Base-by-base conservation (phyloP, 1,284 basidiomycete species). In the Hortiboletus rubellus region DNA sequence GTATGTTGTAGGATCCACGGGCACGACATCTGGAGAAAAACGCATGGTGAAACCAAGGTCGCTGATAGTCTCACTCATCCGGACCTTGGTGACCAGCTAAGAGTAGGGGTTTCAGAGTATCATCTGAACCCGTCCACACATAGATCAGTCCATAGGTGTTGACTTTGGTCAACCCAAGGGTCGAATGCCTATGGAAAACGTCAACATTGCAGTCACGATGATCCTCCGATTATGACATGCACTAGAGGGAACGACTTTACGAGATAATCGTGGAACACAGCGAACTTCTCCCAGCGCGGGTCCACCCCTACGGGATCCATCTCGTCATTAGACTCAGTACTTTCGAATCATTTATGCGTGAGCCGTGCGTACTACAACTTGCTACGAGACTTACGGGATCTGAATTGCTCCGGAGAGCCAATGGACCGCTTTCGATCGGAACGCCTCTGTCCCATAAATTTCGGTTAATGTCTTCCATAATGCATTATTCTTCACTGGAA, bases 101-200 rank as follows among this genome's bases (percentile, higher is more conserved):
- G 38, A 91, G 75, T 3, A 89, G 66, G 1, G 89, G 89, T 68
- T 89, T 86, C 58, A 89, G 74, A 7, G 72, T 69, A 1, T 67
- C 46, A 58, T 86, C 77, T 1, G 78, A 77, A 41, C 89, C 90
- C 42, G 76, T 68, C 82, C 86, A 87, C 12, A 80, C 79, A 63
- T 81, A 89, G 1, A 91, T 75, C 17, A 91, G 70, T 0, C 84
- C 89, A 58, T 85, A 84, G 0, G 82, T 82, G 63, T 87, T 85
- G 59, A 91, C 82, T 59, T 82, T 80, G 2, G 79, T 81, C 50
- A 85, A 66, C 31, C 77, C 70, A 5, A 87, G 74, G 17, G 74
- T 74, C 22, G 79, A 62, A 62, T 87, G 83, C 2, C 84, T 86
- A 52, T 44, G 41, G 10, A 38, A 22, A 48, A 48, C 6, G 9